Base-by-base conservation (phyloP, 2,329 filamentous ascomycete species). In the Bimuria novae-zelandiae region DNA sequence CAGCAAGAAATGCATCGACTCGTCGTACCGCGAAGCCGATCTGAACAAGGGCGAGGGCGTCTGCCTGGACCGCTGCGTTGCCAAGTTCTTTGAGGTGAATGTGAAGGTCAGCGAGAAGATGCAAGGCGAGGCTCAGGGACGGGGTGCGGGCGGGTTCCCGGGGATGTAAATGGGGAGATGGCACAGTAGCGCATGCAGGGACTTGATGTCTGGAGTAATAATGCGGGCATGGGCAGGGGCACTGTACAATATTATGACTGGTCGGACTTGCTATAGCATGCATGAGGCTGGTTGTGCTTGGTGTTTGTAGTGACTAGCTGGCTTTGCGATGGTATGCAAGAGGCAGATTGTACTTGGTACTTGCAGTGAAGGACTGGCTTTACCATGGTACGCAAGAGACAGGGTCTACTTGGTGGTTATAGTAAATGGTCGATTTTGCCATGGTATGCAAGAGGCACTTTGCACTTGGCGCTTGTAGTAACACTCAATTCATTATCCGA, bases 1-100 rank as follows among this genome's bases (percentile, higher is more conserved):
- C 85, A 86, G 89, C 64, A 86, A 89, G 75, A 99, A 99, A 82
- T 99, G 94, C 79, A 85, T 99, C 65, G 93, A 93, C 58, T 82
- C 80, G 70, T 87, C 93, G 69, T 99, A 97, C 85, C 91, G 92
- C 75, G 94, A 99, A 81, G 86, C 85, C 75, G 93, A 99, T 68
- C 87, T 99, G 70, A 96, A 97, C 85, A 99, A 99, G 82, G 95
- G 92, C 82, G 94, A 99, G 79, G 92, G 89, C 65, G 94, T 99
- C 67, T 99, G 95, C 81, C 87, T 99, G 66, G 94, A 99, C 80
- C 90, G 94, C 71, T 99, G 95, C 79, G 90, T 95, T 53, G 84
- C 89, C 72, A 99, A 99, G 82, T 99, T 97, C 82, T 97, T 99
- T 79, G 93, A 97, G 68, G 92, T 96, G 70, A 96, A 96, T 76